Percentiles rank a stretch among this genome's conserved stretches.
phyloP scores from a whole-genome alignment of 805 yeast genomes.

The Lipomyces yamanashiensis region DNA sequence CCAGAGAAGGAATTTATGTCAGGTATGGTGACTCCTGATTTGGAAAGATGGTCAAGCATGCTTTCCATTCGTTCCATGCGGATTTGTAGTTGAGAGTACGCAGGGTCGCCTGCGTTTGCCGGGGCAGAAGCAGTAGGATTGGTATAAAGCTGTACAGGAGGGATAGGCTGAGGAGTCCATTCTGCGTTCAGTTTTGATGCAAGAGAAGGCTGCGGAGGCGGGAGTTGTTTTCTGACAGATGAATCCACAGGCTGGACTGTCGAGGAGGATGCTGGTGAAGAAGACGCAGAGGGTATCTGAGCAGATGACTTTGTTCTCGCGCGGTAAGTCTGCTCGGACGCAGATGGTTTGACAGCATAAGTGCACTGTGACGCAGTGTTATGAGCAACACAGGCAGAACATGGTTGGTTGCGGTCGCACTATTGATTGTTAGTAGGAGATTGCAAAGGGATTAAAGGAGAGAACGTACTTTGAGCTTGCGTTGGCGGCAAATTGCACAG shows the following conservation, averaged over 20 bases:
- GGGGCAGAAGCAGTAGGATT: background rate
- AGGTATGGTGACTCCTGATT: conserved; percentile 11
- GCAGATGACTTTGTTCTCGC: background rate
- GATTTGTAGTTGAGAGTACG: conserved; percentile 17
- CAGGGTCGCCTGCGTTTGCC: conserved; percentile 9
- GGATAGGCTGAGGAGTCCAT: background rate
- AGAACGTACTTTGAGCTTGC: conserved; percentile 32
- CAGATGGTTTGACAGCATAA: conserved; percentile 33
- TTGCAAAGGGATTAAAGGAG: background rate
- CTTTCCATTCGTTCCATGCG: conserved; percentile 31
- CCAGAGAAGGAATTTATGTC: background rate
- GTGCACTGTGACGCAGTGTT: conserved; percentile 28
- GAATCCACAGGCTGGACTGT: background rate
- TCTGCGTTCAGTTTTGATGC: background rate
- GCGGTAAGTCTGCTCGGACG: conserved; percentile 15
- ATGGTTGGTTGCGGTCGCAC: conserved; percentile 36
- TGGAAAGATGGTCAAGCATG: conserved; percentile 16
- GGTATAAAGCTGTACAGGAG: background rate
- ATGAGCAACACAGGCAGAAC: conserved; percentile 33
- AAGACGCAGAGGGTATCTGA: background rate
- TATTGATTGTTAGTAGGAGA: background rate
- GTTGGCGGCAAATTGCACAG: conserved; percentile 37
- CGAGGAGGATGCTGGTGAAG: background rate
- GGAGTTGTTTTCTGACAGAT: too few species aligned
- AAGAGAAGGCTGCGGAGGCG: background rate